A percentile compares a stretch with the other conserved stretches of the same genome.
phyloP scores from a whole-genome alignment of 2,329 filamentous ascomycete genomes.

The Hypoxylon sp. region DNA sequence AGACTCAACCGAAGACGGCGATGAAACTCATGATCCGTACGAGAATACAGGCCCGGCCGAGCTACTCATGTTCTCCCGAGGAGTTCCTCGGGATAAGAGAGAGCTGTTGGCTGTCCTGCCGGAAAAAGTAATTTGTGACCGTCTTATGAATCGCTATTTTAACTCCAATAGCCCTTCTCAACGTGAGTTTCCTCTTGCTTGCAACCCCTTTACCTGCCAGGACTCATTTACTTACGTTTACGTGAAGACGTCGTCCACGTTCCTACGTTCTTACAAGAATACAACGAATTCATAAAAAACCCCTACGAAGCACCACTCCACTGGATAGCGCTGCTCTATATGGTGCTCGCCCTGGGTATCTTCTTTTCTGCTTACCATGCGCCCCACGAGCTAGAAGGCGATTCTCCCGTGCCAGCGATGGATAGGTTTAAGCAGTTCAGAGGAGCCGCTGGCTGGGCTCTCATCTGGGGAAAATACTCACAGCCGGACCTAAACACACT shows the following conservation, averaged over 20 bases:
- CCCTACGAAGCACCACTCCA: constrained; percentile 54
- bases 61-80: constrained; percentile 57
- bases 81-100: constrained; percentile 55
- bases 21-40: constrained; percentile 48
- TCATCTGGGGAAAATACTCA: constrained; percentile 63
- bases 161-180: constrained; percentile 64
- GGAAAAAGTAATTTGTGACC: constrained; percentile 59
- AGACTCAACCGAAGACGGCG: constrained; percentile 55
- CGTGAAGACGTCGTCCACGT: constrained; percentile 63
- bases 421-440: constrained; percentile 63
- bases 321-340: constrained; percentile 65
- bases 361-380: constrained; percentile 59
- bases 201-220: not conserved
- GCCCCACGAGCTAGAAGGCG: constrained; percentile 58
- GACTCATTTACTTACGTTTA: constrained; percentile 17
- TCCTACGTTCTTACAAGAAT: constrained; percentile 65
- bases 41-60: constrained; percentile 55
- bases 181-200: constrained; percentile 52
- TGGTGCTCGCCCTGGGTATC: constrained; percentile 58
- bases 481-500: constrained; percentile 62
- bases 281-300: constrained; percentile 62
- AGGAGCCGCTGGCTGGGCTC: constrained; percentile 62
- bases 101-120: constrained; percentile 64
- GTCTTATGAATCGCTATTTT: constrained; percentile 66
- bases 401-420: constrained; percentile 55